Conservation (phyloP, 2,329 filamentous ascomycete genomes). For the Penicillium sp. region DNA sequence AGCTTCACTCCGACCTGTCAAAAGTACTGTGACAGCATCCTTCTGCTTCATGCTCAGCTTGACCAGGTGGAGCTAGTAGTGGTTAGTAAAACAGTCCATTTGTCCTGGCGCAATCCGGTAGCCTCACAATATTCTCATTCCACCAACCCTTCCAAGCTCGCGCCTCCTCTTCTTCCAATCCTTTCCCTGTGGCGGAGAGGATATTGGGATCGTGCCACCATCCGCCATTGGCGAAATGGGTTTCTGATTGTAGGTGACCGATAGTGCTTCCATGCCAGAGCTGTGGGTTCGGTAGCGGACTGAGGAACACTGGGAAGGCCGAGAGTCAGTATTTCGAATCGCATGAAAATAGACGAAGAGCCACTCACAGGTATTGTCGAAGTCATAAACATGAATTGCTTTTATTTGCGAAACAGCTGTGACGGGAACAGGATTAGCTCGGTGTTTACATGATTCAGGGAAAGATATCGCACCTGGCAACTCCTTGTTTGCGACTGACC, state of each 20-base stretch:
- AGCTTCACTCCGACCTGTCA: constrained; percentile 81
- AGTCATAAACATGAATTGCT: constrained; percentile 90
- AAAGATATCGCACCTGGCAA: constrained; percentile 60
- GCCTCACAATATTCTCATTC: constrained; percentile 79
- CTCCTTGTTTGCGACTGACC: constrained; percentile 75
- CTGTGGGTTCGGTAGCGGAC: constrained; percentile 82
- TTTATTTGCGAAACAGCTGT: constrained; percentile 67
- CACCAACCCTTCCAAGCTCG: constrained; percentile 91
- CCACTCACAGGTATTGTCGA: constrained; percentile 81
- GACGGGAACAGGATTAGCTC: background rate
- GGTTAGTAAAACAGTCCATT: constrained; percentile 21
- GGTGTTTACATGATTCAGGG: background rate
- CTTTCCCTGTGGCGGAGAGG: constrained; percentile 80
- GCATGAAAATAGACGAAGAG: background rate
- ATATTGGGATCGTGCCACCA: constrained; percentile 97
- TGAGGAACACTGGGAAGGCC: constrained; percentile 71
- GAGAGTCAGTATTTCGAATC: background rate
- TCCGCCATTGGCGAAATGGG: constrained; percentile 77
- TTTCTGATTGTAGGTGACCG: constrained; percentile 71
- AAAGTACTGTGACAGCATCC: constrained; percentile 77
- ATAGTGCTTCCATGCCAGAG: constrained; percentile 81
- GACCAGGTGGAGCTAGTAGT: constrained; percentile 65
- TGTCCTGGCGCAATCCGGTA: background rate
- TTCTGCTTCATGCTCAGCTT: constrained; percentile 78
- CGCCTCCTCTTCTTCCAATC: constrained; percentile 76